Conservation (phyloP, 1,139 yeast genomes). For the Hansenula anomala region DNA sequence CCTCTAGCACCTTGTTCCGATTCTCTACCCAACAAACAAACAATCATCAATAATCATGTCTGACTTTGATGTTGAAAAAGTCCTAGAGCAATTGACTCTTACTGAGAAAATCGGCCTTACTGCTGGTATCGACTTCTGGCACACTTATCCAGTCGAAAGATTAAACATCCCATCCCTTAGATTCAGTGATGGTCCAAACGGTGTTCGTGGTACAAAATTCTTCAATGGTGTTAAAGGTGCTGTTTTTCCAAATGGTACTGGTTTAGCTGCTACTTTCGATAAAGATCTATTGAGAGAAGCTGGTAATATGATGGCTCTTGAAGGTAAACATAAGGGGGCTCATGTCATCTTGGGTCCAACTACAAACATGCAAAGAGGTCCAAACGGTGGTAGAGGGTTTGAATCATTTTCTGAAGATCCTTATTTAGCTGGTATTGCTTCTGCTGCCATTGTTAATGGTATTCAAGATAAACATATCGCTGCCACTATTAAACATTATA, state of each 20-base stretch:
- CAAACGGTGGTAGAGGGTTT: constrained; percentile 62
- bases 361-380: constrained; percentile 48
- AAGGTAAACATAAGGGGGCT: constrained; percentile 50
- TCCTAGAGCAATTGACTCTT: constrained; percentile 37
- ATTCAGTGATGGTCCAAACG: constrained; percentile 50
- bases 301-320: constrained; percentile 44
- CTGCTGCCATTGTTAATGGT: constrained; percentile 47
- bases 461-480: constrained; percentile 48
- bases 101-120: constrained; percentile 44
- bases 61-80: constrained; percentile 38
- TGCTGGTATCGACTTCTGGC: constrained; percentile 54
- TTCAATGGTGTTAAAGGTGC: constrained; percentile 45
- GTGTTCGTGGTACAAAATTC: constrained; percentile 47
- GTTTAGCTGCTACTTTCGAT: constrained; percentile 30
- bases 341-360: constrained; percentile 59
- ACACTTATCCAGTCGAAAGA: constrained; percentile 45
- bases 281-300: constrained; percentile 35
- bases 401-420: constrained; percentile 65
- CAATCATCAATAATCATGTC: constrained; percentile 1
- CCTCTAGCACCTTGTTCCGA: no score
- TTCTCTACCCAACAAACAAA: neutral
- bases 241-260: constrained; percentile 46
- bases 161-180: constrained; percentile 36
- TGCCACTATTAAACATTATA: constrained; percentile 57
- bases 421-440: constrained; percentile 45